Percentiles rank a stretch among this genome's conserved stretches.
These are phyloP conservation scores for Bipolaris zeicola DNA, from an alignment of 2,329 filamentous ascomycete genomes.

Conservation along the genomic window DNA sequence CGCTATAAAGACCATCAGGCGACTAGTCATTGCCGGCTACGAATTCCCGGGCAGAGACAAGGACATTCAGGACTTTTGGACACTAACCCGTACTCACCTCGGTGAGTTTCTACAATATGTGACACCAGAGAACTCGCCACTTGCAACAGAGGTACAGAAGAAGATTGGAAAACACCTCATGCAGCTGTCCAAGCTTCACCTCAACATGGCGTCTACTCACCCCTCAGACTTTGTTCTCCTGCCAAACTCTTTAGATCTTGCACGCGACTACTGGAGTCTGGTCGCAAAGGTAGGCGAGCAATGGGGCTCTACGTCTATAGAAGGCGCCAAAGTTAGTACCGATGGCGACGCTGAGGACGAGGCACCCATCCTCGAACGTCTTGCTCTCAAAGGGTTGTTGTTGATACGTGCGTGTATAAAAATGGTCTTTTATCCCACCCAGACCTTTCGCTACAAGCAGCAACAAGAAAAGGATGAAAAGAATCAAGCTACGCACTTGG, in stretches of 20 bases:
- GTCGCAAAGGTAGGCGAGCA: conserved; percentile 76
- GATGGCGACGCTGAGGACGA: conserved; percentile 57
- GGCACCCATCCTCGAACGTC: conserved; percentile 71
- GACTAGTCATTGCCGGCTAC: conserved; percentile 80
- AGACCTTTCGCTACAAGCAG: conserved; percentile 83
- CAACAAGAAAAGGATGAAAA: conserved; percentile 78
- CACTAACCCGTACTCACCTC: conserved; percentile 73
- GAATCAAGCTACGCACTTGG: conserved; percentile 67
- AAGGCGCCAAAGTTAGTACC: conserved; percentile 49
- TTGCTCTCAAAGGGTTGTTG: conserved; percentile 82
- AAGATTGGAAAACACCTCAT: conserved; percentile 83
- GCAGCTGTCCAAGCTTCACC: conserved; percentile 89
- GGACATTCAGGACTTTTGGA: conserved; percentile 81
- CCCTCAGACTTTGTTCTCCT: conserved; percentile 82
- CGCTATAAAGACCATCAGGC: conserved; percentile 78
- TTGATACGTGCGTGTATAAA: conserved; percentile 81
- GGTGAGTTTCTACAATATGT: conserved; percentile 73
- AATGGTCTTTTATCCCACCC: conserved; percentile 79
- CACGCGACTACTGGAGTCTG: conserved; percentile 83
- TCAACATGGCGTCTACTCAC: conserved; percentile 80
- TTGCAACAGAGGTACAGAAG: conserved; percentile 58
- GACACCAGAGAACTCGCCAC: conserved; percentile 60
- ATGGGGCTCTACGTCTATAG: conserved; percentile 62
- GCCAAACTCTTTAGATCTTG: conserved; percentile 77
- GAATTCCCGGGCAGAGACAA: conserved; percentile 80